Evolutionary conservation across 2,329 filamentous ascomycete genomes (phyloP).

Genomic region (Sclerotinia subarctica): DNA sequence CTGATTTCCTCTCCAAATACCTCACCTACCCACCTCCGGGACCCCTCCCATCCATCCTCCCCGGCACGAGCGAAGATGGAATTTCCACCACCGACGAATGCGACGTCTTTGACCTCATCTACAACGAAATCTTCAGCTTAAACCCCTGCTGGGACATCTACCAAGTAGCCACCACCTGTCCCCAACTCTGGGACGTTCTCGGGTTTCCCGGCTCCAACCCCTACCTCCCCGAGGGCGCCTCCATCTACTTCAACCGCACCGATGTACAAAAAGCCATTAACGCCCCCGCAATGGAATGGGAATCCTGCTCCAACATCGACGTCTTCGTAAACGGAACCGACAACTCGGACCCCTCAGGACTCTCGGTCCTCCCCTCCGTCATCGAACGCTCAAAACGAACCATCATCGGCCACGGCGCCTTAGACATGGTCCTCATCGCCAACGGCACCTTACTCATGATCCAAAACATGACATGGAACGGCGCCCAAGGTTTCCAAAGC

Average conservation of each 20-base stretch:
- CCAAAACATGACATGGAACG: constrained; percentile 68
- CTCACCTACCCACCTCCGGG: constrained; percentile 67
- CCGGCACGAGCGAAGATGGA: constrained; percentile 44
- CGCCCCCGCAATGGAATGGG: constrained; percentile 59
- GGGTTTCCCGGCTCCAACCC: constrained; percentile 58
- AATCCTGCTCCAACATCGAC: constrained; percentile 48
- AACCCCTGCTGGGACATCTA: constrained; percentile 84
- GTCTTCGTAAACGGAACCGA: constrained; percentile 51
- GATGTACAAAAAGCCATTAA: constrained; percentile 63
- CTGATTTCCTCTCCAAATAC: constrained; percentile 56
- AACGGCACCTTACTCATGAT: constrained; percentile 59
- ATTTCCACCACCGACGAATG: constrained; percentile 47
- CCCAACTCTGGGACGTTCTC: constrained; percentile 65
- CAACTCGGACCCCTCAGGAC: constrained; percentile 51
- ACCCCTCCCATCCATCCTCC: constrained; percentile 49
- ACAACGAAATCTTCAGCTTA: constrained; percentile 49
- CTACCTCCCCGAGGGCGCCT: constrained; percentile 61
- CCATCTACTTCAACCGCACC: constrained; percentile 60
- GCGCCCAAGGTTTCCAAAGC: constrained; percentile 54
- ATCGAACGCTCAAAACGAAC: constrained; percentile 72
- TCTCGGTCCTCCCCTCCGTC: constrained; percentile 62
- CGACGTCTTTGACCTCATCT: constrained; percentile 55
- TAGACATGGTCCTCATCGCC: constrained; percentile 55
- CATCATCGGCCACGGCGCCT: constrained; percentile 65
- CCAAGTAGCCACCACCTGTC: constrained; percentile 69